These are phyloP conservation scores for Gleditsia sinensis DNA, from an alignment of 306 rosid species.

Conservation along the genomic window DNA sequence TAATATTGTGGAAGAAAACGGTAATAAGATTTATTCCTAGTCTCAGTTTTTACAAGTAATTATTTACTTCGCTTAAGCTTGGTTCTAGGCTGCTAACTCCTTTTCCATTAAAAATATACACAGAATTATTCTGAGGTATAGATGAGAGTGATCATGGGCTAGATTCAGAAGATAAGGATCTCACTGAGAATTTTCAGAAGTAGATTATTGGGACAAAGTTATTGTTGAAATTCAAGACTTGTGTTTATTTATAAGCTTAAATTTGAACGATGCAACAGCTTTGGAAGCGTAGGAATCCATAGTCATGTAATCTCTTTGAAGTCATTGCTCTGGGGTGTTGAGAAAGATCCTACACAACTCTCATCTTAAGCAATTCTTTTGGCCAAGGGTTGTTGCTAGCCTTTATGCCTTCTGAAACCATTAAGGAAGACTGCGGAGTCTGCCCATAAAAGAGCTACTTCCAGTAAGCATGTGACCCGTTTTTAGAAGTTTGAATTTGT, in stretches of 20 bases:
- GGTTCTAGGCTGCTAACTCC: not conserved
- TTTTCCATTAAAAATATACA: not conserved
- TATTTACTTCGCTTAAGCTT: not conserved
- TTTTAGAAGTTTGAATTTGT: not conserved
- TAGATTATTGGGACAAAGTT: no score
- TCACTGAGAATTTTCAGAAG: no score
- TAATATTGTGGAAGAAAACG: conserved; percentile 27
- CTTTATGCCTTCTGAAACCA: not conserved
- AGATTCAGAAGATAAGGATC: no score
- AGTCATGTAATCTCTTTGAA: not conserved
- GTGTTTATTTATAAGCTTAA: not conserved
- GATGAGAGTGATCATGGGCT: conserved; percentile 1
- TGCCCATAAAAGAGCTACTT: no score
- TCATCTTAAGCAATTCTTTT: no score
- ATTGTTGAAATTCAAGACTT: not conserved
- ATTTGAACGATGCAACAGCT: no score
- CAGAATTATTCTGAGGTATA: conserved; percentile 32
- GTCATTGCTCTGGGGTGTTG: not conserved
- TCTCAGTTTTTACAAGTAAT: not conserved
- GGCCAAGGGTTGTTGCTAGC: not conserved
- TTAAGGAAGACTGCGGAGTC: not conserved
- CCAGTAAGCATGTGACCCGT: not conserved
- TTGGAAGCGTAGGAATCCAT: no score
- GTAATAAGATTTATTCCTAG: conserved; percentile 10
- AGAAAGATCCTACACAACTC: no score